Percentiles rank a stretch among this genome's conserved stretches.
These are phyloP conservation scores for Rhodocollybia butyracea DNA, from an alignment of 768 basidiomycete species.

Conservation along the genomic window DNA sequence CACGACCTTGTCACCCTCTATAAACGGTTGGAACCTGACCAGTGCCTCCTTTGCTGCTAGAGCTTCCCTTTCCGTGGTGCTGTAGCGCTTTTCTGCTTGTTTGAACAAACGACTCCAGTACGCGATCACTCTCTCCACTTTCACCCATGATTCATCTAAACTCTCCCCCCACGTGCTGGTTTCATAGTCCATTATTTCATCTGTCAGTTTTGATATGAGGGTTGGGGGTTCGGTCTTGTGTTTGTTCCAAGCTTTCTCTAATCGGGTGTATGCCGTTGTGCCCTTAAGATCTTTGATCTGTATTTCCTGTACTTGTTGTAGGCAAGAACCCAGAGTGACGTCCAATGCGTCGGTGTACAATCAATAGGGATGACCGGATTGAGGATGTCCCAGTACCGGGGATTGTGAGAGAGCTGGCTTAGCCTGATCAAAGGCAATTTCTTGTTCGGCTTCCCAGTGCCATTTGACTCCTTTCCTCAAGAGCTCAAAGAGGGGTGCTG, in stretches of 20 bases:
- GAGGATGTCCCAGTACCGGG: no score
- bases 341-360: no score
- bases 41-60: no score
- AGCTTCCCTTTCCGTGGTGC: slow-evolving; percentile 25
- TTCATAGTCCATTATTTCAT: neutral
- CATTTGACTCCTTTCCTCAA: no score
- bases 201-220: slow-evolving; percentile 5
- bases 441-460: no score
- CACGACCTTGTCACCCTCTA: no score
- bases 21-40: slow-evolving; percentile 21
- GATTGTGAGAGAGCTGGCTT: no score
- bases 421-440: no score
- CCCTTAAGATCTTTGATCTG: slow-evolving; percentile 8
- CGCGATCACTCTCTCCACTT: slow-evolving; percentile 21
- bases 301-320: slow-evolving; percentile 15
- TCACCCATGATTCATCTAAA: slow-evolving; percentile 14
- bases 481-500: no score
- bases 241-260: slow-evolving; percentile 6
- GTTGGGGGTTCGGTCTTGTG: slow-evolving; percentile 10
- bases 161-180: neutral
- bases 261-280: slow-evolving; percentile 1
- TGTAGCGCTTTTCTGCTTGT: slow-evolving; percentile 20
- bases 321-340: slow-evolving; percentile 13
- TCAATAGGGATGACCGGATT: no score
- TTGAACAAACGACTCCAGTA: slow-evolving; percentile 22